Evolutionary conservation across 495 filamentous ascomycete genomes (phyloP).

Genomic region (Penicillium parvum): DNA sequence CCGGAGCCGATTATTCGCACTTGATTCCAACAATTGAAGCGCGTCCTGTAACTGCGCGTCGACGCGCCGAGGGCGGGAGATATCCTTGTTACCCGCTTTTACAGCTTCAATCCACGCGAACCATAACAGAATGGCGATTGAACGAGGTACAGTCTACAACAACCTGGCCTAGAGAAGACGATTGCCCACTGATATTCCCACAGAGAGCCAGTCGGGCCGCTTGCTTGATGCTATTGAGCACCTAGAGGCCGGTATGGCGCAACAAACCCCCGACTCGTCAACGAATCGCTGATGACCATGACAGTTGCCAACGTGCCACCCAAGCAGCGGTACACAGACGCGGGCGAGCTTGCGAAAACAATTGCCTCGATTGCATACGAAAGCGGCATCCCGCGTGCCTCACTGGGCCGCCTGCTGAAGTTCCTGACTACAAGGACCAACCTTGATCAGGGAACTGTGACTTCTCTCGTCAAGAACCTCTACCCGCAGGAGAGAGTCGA

Average conservation of each 20-base stretch:
- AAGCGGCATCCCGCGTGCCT: constrained; percentile 56
- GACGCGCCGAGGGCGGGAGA: constrained; percentile 3
- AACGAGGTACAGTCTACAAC: neutral
- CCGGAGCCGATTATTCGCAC: neutral
- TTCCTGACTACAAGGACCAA: constrained; percentile 61
- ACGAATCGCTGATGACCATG: constrained; percentile 6
- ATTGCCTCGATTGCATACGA: constrained; percentile 56
- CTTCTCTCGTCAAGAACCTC: constrained; percentile 63
- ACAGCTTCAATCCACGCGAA: no score
- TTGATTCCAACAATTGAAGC: neutral
- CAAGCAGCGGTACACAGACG: constrained; percentile 44
- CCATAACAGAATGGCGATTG: neutral
- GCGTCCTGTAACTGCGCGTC: neutral
- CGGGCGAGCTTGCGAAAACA: constrained; percentile 32
- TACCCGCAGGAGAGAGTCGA: constrained; percentile 65
- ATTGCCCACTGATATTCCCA: neutral
- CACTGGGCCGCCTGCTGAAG: constrained; percentile 60
- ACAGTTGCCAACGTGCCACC: constrained; percentile 38
- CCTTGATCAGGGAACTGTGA: constrained; percentile 70
- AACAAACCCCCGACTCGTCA: neutral
- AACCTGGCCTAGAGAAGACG: neutral
- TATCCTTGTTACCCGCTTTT: neutral
- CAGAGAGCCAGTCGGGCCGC: constrained; percentile 17
- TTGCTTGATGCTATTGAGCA: constrained; percentile 39
- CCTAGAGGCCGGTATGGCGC: constrained; percentile 44